These are phyloP conservation scores for Xylariaceae sp. DNA, from an alignment of 2,329 filamentous ascomycete genomes.

Conservation along the genomic window DNA sequence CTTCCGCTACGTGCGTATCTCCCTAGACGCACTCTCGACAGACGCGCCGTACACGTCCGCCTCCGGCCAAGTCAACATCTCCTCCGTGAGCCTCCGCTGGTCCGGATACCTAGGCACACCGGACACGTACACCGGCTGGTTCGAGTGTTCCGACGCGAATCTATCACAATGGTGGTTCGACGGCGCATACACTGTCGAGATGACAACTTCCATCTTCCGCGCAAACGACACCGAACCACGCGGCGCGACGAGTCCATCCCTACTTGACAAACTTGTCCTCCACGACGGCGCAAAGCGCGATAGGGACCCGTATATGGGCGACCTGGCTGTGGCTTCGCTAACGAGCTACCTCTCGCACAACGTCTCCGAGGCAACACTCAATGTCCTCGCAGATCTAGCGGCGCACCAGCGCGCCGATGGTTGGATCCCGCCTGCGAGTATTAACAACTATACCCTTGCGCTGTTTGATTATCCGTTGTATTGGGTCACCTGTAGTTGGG, in stretches of 20 bases:
- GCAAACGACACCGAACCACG: constrained; percentile 46
- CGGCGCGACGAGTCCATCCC: constrained; percentile 37
- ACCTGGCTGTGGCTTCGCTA: constrained; percentile 44
- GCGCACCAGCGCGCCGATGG: constrained; percentile 46
- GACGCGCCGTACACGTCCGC: constrained; percentile 43
- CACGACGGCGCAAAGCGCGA: constrained; percentile 49
- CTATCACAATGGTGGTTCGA: constrained; percentile 51
- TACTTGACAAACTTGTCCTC: constrained; percentile 43
- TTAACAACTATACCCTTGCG: constrained; percentile 43
- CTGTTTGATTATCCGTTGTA: constrained; percentile 50
- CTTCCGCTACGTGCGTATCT: constrained; percentile 48
- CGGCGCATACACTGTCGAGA: constrained; percentile 48
- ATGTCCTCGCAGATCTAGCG: constrained; percentile 46
- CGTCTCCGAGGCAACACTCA: constrained; percentile 36
- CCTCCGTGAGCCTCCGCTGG: constrained; percentile 39
- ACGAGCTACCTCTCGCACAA: constrained; percentile 46
- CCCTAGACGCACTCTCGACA: constrained; percentile 38
- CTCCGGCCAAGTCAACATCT: constrained; percentile 40
- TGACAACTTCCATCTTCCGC: constrained; percentile 42
- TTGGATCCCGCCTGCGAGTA: constrained; percentile 51
- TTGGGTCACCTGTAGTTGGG: constrained; percentile 46
- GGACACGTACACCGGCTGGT: constrained; percentile 46
- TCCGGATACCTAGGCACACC: constrained; percentile 43
- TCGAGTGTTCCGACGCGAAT: constrained; percentile 46
- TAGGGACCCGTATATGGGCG: constrained; percentile 49